These are phyloP conservation scores for Fibroporia radiculosa DNA, from an alignment of 768 basidiomycete genomes.

Conservation along the genomic window DNA sequence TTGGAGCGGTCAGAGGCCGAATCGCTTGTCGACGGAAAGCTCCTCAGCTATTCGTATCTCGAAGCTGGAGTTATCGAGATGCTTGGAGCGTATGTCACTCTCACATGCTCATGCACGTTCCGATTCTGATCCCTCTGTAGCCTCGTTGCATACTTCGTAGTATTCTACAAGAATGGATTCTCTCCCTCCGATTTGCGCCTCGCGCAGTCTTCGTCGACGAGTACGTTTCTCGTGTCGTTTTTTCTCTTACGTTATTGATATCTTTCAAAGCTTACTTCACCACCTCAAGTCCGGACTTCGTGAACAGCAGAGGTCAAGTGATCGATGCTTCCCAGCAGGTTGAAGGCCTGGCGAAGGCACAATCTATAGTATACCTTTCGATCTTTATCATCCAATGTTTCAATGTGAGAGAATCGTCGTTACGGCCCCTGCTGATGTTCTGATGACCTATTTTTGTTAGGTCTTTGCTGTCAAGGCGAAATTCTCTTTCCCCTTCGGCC, in stretches of 20 bases:
- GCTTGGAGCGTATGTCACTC: conserved; percentile 40
- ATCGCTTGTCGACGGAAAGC: conserved; percentile 49
- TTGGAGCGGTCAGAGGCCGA: conserved; percentile 49
- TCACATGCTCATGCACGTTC: too few species aligned
- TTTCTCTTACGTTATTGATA: too few species aligned
- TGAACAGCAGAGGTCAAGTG: conserved; percentile 41
- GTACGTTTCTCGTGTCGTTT: not conserved
- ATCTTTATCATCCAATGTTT: conserved; percentile 65
- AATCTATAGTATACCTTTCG: conserved; percentile 62
- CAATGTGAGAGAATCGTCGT: conserved; percentile 34
- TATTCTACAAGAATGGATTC: conserved; percentile 57
- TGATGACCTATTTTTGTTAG: conserved; percentile 20
- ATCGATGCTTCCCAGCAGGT: conserved; percentile 43
- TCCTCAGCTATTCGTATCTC: conserved; percentile 61
- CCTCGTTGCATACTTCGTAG: conserved; percentile 57
- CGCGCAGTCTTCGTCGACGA: conserved; percentile 32
- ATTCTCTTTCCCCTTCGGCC: conserved; percentile 58
- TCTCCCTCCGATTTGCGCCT: conserved; percentile 45
- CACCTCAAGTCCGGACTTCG: conserved; percentile 40
- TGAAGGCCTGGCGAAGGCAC: conserved; percentile 51
- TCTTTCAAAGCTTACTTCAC: not conserved
- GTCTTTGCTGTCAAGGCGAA: conserved; percentile 63
- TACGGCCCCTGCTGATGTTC: not conserved
- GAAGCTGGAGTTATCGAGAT: conserved; percentile 59
- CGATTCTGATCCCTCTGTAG: conserved; percentile 24